Base-by-base conservation (phyloP, 1,139 yeast genomes). In the Kurtzmaniella natalensis region DNA sequence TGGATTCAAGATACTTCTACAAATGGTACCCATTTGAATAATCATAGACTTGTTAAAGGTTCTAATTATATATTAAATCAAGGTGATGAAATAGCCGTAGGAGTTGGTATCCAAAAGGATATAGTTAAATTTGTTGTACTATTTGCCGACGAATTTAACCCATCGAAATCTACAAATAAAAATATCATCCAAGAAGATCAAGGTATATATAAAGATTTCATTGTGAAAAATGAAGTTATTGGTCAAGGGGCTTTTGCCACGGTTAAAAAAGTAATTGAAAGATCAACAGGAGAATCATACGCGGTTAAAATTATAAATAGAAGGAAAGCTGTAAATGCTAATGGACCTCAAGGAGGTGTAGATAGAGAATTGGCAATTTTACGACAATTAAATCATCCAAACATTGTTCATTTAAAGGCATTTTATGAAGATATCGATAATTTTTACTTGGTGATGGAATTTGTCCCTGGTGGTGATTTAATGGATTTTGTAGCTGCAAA, bases 241-340 rank as follows among this genome's bases (percentile, higher is more conserved):
- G 98, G 98, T 1, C 94, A 86, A 47, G 98, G 98, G 7, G 97
- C 97, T 5, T 92, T 92, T 70, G 97, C 97, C 3, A 83, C 89
- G 1, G 98, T 92, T 15, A 82, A 87, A 46, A 86, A 86, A 53
- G 96, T 94, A 2, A 78, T 89, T 1, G 94, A 88, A 48, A 70
- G 96, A 38, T 59, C 78, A 5, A 80, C 95, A 0, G 96, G 97
- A 8, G 77, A 81, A 44, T 72, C 88, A 2, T 88, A 67, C 55
- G 98, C 98, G 0, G 95, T 87, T 18, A 92, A 92, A 54, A 86
- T 92, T 42, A 88, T 92, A 31, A 81, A 82, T 42, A 78, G 89
- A 50, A 69, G 87, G 38, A 86, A 86, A 49, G 83, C 94, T 17
- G 64, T 82, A 53, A 72, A 70, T 37, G 85, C 89, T 4, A 87